Conservation (phyloP, 2,329 filamentous ascomycete species). For the Clonostachys rosea region DNA sequence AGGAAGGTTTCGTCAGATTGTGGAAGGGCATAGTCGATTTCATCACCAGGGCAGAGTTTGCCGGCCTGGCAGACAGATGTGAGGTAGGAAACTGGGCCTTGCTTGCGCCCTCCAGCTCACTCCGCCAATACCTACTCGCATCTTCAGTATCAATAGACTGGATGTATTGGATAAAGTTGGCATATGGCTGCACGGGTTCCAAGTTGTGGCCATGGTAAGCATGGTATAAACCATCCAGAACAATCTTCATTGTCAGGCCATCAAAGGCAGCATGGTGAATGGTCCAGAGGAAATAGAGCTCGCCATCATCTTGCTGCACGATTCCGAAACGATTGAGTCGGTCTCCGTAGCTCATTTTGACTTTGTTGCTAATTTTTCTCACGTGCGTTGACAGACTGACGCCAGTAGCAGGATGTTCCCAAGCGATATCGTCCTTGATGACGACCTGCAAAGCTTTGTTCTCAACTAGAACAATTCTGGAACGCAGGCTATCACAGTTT, state of each 20-base stretch:
- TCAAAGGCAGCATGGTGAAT: slow-evolving; percentile 18
- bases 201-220: neutral
- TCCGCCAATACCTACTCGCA: slow-evolving; percentile 5
- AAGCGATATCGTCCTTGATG: neutral
- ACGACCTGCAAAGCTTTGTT: neutral
- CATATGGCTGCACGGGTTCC: slow-evolving; percentile 21
- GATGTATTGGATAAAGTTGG: slow-evolving; percentile 8
- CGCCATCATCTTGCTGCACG: neutral
- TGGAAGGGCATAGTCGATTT: neutral
- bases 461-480: neutral
- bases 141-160: neutral
- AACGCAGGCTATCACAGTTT: slow-evolving; percentile 1
- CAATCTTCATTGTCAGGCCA: slow-evolving; percentile 11
- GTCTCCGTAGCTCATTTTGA: neutral
- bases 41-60: neutral
- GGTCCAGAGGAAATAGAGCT: slow-evolving; percentile 12
- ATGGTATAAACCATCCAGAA: neutral
- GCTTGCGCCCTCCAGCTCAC: slow-evolving; percentile 5
- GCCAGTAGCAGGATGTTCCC: neutral
- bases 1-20: neutral
- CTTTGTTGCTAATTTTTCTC: neutral
- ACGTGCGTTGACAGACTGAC: neutral
- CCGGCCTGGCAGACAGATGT: neutral
- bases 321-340: neutral
- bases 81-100: neutral